Percentiles rank a stretch among this genome's conserved stretches.
Evolutionary conservation across 352 stramenopile species (phyloP).

Genomic region (Pythium vanterpoolii): DNA sequence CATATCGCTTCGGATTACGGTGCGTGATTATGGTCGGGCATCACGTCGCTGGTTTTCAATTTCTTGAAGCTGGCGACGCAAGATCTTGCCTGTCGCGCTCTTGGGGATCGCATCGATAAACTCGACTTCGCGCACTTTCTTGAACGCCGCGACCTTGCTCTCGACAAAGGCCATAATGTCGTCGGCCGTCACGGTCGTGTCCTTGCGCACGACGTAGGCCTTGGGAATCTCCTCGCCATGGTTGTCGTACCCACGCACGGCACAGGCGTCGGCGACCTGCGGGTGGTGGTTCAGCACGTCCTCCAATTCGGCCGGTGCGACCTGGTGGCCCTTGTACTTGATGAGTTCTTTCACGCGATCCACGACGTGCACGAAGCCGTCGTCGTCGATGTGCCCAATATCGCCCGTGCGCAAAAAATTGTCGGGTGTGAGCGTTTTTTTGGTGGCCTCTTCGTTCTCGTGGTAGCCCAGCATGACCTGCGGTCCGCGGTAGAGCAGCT

Average conservation of each 20-base stretch:
- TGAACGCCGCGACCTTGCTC: conserved; percentile 55
- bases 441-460: conserved; percentile 80
- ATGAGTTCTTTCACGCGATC: conserved; percentile 95
- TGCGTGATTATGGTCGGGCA: not conserved
- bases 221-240: conserved; percentile 86
- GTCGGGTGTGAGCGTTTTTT: conserved; percentile 60
- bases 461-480: conserved; percentile 64
- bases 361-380: conserved; percentile 90
- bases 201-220: conserved; percentile 87
- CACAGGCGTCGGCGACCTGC: conserved; percentile 37
- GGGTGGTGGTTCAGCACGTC: conserved; percentile 83
- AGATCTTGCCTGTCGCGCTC: conserved; percentile 90
- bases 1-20: not conserved
- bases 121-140: conserved; percentile 75
- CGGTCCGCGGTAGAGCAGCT: conserved; percentile 61
- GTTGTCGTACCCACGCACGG: conserved; percentile 42
- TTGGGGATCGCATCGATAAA: conserved; percentile 91
- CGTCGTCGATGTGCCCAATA: conserved; percentile 88
- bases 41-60: not conserved
- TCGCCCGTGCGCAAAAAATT: conserved; percentile 90
- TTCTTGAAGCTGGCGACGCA: conserved; percentile 74
- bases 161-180: conserved; percentile 78
- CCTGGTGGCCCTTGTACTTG: conserved; percentile 92
- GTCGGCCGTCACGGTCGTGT: conserved; percentile 39
- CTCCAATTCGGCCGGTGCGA: conserved; percentile 91